Percentiles rank a stretch among this genome's conserved stretches.
Conservation (phyloP, 1,284 basidiomycete genomes). For the Xerocomus amazonicus region DNA sequence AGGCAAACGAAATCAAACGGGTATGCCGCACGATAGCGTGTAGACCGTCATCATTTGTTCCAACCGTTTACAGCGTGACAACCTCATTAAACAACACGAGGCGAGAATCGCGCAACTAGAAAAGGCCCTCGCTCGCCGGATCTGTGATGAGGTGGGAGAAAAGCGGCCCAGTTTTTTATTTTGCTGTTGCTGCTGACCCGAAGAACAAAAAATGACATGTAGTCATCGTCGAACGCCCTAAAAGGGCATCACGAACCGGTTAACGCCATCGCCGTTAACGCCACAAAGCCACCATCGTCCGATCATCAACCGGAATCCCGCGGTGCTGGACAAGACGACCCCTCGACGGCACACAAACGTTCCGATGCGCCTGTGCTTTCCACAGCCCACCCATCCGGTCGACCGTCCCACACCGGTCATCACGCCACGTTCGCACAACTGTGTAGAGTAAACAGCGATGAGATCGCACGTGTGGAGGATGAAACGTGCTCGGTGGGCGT, state of each 20-base stretch:
- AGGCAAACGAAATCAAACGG: slow-evolving; percentile 49
- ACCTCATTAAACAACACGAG: slow-evolving; percentile 38
- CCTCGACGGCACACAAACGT: slow-evolving; percentile 7
- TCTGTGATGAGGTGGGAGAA: slow-evolving; percentile 37
- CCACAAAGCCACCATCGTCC: slow-evolving; percentile 9
- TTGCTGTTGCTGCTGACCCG: slow-evolving; percentile 5
- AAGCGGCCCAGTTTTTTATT: slow-evolving; percentile 9
- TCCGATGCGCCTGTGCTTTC: neutral
- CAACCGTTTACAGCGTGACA: slow-evolving; percentile 39
- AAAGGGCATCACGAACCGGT: slow-evolving; percentile 18
- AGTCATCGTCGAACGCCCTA: slow-evolving; percentile 11
- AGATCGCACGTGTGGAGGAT: slow-evolving; percentile 26
- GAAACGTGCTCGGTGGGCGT: slow-evolving; percentile 6
- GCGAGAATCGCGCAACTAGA: slow-evolving; percentile 42
- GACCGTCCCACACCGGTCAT: neutral
- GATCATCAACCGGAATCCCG: slow-evolving; percentile 21
- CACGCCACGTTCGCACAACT: slow-evolving; percentile 26
- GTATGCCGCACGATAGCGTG: slow-evolving; percentile 28
- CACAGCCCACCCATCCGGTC: slow-evolving; percentile 19
- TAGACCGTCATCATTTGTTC: slow-evolving; percentile 5
- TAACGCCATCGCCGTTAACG: slow-evolving; percentile 9
- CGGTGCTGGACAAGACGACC: slow-evolving; percentile 13
- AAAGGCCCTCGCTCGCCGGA: slow-evolving; percentile 38
- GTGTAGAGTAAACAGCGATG: slow-evolving; percentile 29
- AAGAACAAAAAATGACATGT: slow-evolving; percentile 3